Evolutionary conservation across 208 protist genomes (phyloP).

Genomic region (Leishmania martiniquensis): DNA sequence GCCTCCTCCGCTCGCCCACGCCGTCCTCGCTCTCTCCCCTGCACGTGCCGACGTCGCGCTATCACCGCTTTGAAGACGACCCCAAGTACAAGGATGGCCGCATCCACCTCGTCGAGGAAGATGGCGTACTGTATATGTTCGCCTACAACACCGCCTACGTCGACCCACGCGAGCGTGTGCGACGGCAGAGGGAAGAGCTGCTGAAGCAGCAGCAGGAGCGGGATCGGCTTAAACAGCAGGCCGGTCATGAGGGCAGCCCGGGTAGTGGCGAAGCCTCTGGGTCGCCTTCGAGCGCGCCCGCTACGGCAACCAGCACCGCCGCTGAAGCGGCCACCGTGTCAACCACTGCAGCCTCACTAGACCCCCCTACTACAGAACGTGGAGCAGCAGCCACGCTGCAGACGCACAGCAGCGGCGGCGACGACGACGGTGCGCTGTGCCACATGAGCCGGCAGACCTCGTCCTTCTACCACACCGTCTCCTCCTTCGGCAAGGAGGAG

Average conservation of each 20-base stretch:
- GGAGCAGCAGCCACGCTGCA: background rate
- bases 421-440: background rate
- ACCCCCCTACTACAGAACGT: background rate
- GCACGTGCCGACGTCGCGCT: conserved; percentile 16
- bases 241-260: background rate
- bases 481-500: conserved; percentile 25
- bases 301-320: background rate
- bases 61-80: conserved; percentile 48
- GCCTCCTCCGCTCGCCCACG: background rate
- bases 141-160: conserved; percentile 51
- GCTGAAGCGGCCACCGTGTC: background rate
- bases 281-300: background rate
- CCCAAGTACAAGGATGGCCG: conserved; percentile 51
- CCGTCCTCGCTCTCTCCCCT: background rate
- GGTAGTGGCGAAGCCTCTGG: background rate
- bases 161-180: conserved; percentile 10
- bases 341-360: background rate
- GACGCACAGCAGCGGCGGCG: background rate
- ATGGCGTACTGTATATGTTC: conserved; percentile 66
- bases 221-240: background rate
- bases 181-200: conserved; percentile 14
- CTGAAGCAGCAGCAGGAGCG: conserved; percentile 9
- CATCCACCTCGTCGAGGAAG: conserved; percentile 68
- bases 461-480: conserved; percentile 36
- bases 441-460: conserved; percentile 23